A percentile compares a stretch with the other conserved stretches of the same genome.
Evolutionary conservation across 148 eudicot genomes (phyloP).

Genomic region (Simmondsia chinensis): DNA sequence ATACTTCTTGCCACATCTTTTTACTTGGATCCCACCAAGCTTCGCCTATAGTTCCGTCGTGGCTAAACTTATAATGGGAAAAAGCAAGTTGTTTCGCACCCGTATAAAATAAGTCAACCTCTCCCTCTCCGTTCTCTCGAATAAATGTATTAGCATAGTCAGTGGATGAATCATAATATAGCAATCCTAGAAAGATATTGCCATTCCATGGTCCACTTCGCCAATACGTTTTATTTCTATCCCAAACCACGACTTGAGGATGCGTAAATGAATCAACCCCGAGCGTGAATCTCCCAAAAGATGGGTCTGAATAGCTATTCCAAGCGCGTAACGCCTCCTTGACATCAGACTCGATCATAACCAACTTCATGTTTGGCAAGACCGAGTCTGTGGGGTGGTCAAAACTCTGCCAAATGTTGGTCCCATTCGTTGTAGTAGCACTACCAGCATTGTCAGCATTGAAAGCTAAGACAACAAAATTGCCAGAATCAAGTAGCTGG

Average conservation of each 20-base stretch:
- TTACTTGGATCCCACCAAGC: conserved; percentile 18
- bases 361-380: conserved; percentile 14
- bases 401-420: conserved; percentile 24
- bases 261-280: conserved; percentile 18
- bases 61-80: conserved; percentile 17
- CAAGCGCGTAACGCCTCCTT: conserved; percentile 12
- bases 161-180: conserved; percentile 13
- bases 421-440: conserved; percentile 10
- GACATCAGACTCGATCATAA: conserved; percentile 4
- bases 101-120: conserved; percentile 11
- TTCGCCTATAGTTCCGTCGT: conserved; percentile 21
- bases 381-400: conserved; percentile 18
- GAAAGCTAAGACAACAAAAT: conserved; percentile 7
- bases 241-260: conserved; percentile 18
- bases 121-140: conserved; percentile 2
- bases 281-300: conserved; percentile 19
- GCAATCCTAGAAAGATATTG: conserved; percentile 22
- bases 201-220: conserved; percentile 33
- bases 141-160: conserved; percentile 20
- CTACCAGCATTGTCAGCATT: neutral
- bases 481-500: conserved; percentile 21
- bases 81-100: conserved; percentile 19
- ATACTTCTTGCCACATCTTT: conserved; percentile 15
- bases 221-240: conserved; percentile 18
- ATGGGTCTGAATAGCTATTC: conserved; percentile 26